Base-by-base conservation (phyloP, 2,329 filamentous ascomycete species). In the Calonectria naviculata region DNA sequence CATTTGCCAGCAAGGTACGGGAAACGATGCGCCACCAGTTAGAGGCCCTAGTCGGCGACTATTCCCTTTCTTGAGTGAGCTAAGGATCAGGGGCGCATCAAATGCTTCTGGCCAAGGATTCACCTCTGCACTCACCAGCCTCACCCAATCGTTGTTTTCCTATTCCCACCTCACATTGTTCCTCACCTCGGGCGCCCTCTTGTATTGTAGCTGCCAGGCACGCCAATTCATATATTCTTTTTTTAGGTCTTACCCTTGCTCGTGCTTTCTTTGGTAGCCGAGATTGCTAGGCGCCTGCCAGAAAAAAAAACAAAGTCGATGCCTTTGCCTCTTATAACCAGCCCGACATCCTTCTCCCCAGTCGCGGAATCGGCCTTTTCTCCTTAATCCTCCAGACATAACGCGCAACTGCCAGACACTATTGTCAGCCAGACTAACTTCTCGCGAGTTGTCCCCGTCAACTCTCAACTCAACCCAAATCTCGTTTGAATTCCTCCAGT, bases 331-430 rank as follows among this genome's bases (percentile, higher is more conserved):
- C 56, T n/a, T 29, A 19, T 36, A 61, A 36, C 52, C 54, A 49
- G 24, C 38, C 49, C 38, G 29, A 24, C 41, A 21, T 46, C 52
- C 49, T 56, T 64, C 68, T 70, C 68, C 52, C 36, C 66, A 44
- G 36, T 72, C 66, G 71, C 65, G 62, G 62, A 70, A 52, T 60
- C 65, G 42, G 71, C 42, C 58, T 58, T 28, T 60, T 68, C 73
- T 54, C 66, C 72, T 52, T 67, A 26, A 34, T 19, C 38, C 67
- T 67, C 72, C 47, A 54, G 41, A 49, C 67, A 36, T 12, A 38
- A 24, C 36, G 26, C 49, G 41, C 29, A 24, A 24, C 28, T 29
- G 13, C 31, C 38, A 47, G 29, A 47, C 29, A 60, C 46, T 42
- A 38, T 46, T 47, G 19, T 29, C 21, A 24, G 17, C 28, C 9